Evolutionary conservation across 495 filamentous ascomycete genomes (phyloP), one percentile per base, ranked within the genome.

Genomic region (Lineolata rhizophorae): DNA sequence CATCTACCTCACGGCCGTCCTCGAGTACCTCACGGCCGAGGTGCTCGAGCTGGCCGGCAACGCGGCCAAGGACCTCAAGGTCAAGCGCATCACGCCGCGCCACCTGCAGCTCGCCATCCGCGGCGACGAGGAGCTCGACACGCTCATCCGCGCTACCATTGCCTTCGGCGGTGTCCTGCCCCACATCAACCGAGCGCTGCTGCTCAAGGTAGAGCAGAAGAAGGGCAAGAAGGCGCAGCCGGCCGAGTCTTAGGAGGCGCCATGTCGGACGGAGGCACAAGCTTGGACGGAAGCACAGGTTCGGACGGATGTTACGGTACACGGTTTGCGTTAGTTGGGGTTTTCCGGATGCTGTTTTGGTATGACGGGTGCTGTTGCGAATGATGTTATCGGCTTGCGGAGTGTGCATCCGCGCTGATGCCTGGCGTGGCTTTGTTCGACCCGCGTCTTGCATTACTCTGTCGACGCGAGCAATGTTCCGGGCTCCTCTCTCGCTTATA

Each of bases 121-220:
- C 44, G 87, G 87, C 48, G 87, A 97, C 53, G 87, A 97, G 61
- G 87, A 97, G 59, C 64, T 97, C 41, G 87, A 97, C 46, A 95
- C 82, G 24, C 65, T 97, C 20, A 95, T 95, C 52, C 77, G 90
- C 43, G 87, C 87, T 18, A 97, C 87, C 29, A 97, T 97, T 50
- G 87, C 87, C 36, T 94, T 90, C 40, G 87, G 87, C 58, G 87
- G 87, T 74, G 87, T 97, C 24, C 61, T 97, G 45, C 87, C 87
- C 19, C 87, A 93, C 54, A 97, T 97, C 77, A 94, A 97, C 62
- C 78, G 87, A 41, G 87, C 87, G 15, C 63, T 97, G 38, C 64
- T 97, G 40, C 67, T 95, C 48, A 97, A 97, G 75, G 90, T 95
- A 32, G 90, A 95, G 58, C 82, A 95, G 58, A 95, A 94, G 78